phyloP scores from a whole-genome alignment of 257 asterid genomes.

The Fraxinus pennsylvanica region DNA sequence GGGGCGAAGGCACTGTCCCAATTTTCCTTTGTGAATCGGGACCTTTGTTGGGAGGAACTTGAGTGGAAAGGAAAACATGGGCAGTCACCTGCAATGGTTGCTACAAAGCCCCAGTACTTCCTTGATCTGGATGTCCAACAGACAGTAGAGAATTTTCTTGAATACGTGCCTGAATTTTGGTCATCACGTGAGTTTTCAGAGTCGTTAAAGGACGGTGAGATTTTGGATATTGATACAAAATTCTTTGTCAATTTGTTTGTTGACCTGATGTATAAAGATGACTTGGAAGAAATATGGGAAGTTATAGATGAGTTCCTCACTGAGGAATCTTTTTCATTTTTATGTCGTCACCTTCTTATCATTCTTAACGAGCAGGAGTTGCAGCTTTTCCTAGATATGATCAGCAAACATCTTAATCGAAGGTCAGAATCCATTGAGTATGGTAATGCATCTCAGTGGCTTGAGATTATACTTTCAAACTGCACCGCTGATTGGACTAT shows the following conservation, averaged over 20 bases:
- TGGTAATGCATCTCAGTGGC: slow-evolving; percentile 52
- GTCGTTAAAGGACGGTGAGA: slow-evolving; percentile 81
- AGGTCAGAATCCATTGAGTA: slow-evolving; percentile 38
- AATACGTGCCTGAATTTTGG: slow-evolving; percentile 96
- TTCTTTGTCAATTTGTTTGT: slow-evolving; percentile 66
- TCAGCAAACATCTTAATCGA: slow-evolving; percentile 60
- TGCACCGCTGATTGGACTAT: slow-evolving; percentile 43
- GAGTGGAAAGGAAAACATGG: slow-evolving; percentile 99
- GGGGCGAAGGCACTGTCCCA: slow-evolving; percentile 94
- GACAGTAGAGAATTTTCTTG: slow-evolving; percentile 90
- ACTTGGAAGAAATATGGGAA: slow-evolving; percentile 67
- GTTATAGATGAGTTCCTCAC: slow-evolving; percentile 66
- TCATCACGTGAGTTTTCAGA: slow-evolving; percentile 82
- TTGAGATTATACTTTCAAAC: slow-evolving; percentile 68
- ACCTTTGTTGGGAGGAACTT: slow-evolving; percentile 97
- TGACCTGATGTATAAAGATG: slow-evolving; percentile 79
- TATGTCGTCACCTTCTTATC: slow-evolving; percentile 83
- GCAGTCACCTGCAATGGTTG: slow-evolving; percentile 99
- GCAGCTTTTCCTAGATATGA: slow-evolving; percentile 53
- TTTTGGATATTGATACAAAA: slow-evolving; percentile 58
- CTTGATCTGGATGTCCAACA: slow-evolving; percentile 89
- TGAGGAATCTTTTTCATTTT: slow-evolving; percentile 78
- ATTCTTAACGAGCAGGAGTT: slow-evolving; percentile 76
- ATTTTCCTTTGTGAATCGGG: slow-evolving; percentile 88
- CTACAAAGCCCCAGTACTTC: slow-evolving; percentile 96